Conservation (phyloP, 345 rosid genomes). For the Jatropha curcas region DNA sequence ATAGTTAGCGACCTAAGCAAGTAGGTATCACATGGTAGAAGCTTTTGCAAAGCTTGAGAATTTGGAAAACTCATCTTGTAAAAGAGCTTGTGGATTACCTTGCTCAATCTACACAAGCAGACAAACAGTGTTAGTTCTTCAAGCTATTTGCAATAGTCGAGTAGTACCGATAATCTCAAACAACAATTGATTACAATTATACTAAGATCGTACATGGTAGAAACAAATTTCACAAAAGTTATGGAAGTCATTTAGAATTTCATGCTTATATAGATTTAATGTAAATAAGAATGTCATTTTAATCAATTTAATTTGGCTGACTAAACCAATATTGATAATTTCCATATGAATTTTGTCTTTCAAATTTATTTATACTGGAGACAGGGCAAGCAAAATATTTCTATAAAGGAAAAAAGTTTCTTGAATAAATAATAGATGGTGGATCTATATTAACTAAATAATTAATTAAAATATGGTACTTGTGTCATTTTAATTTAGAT, state of each 20-base stretch:
- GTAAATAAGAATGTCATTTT: too few species aligned
- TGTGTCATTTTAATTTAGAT: too few species aligned
- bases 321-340: too few species aligned
- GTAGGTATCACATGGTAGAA: slow-evolving; percentile 47
- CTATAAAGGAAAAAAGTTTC: background rate
- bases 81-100: slow-evolving; percentile 68
- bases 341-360: too few species aligned
- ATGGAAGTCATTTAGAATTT: too few species aligned
- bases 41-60: slow-evolving; percentile 78
- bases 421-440: background rate
- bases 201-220: too few species aligned
- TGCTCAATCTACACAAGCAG: slow-evolving; percentile 55
- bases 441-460: background rate
- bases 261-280: too few species aligned
- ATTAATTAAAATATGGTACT: background rate
- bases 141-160: background rate
- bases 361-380: too few species aligned
- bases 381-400: too few species aligned
- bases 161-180: background rate
- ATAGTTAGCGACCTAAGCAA: background rate
- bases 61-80: slow-evolving; percentile 52
- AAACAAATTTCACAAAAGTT: too few species aligned
- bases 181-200: background rate
- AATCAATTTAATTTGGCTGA: too few species aligned
- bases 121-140: background rate